Base-by-base conservation (phyloP, 2,329 filamentous ascomycete genomes). In the Colletotrichum karsti region DNA sequence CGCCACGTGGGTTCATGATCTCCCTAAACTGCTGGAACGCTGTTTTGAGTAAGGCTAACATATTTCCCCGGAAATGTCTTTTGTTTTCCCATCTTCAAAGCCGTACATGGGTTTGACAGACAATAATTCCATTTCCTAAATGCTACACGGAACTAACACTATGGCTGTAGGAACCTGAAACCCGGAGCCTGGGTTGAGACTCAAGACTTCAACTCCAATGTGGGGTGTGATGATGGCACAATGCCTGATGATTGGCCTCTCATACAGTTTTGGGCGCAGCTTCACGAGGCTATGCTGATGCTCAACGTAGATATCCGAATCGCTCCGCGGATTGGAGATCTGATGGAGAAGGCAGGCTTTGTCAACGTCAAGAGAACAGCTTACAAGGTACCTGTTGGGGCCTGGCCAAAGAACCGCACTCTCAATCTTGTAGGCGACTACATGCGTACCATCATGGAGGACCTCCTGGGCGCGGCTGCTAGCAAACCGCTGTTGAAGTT, bases 181-280 rank as follows among this genome's bases (percentile, higher is more conserved):
- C 82, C 84, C 0, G 82, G 83, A 15, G 82, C 78, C 0, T 84
- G 80, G 80, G 71, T 84, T 15, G 83, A 85, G 62, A 73, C 83
- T 1, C 82, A 84, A 68, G 82, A 85, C 22, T 77, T 81, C 13
- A 79, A 82, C 35, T 80, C 79, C 41, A 73, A 77, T 44, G 74
- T 79, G 6, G 76, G 77, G 50, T 75, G 73, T 44, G 79, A 81
- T 44, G 79, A 81, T 56, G 70, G 74, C 30, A 76, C 72, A 7
- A 66, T 80, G 5, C 76, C 79, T 2, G 35, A 51, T 7, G 68
- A 72, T 22, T 50, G 24, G 46, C 22, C 46, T 6, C 24, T 50
- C 7, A 30, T 50, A 7, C 26, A 50, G 18, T 50, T 50, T 30
- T 50, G 46, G 46, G 13, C 46, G 0, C 46, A 28, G 2, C 46